Conservation (phyloP, 2,329 filamentous ascomycete species). For the Mariannaea elegans region DNA sequence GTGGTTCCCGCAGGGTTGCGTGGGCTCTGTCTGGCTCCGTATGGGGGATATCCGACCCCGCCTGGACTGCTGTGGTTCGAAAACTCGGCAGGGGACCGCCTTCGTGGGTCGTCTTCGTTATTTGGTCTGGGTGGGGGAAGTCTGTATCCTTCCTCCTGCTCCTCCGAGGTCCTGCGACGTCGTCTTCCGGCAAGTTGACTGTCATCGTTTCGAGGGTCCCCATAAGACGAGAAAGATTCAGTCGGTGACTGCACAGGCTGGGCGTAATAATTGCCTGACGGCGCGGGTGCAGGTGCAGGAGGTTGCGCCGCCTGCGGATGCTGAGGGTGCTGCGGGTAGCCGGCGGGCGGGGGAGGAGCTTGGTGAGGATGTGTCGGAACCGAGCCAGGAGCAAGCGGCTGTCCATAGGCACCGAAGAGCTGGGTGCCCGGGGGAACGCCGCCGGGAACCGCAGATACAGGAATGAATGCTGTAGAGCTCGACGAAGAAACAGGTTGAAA, state of each 20-base stretch:
- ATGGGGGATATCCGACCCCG: conserved; percentile 50
- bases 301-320: conserved; percentile 4
- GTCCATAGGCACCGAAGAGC: conserved; percentile 66
- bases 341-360: conserved; percentile 8
- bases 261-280: conserved; percentile 51
- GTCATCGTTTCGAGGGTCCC: conserved; percentile 46
- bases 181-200: conserved; percentile 44
- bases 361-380: conserved; percentile 35
- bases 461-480: conserved; percentile 66
- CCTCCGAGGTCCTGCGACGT: conserved; percentile 50
- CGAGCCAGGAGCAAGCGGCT: conserved; percentile 56
- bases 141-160: conserved; percentile 53
- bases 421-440: conserved; percentile 65
- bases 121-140: conserved; percentile 54
- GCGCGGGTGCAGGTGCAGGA: conserved; percentile 42
- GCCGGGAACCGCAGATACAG: conserved; percentile 66
- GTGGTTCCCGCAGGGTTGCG: conserved; percentile 46
- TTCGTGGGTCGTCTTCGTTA: conserved; percentile 59
- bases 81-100: conserved; percentile 61
- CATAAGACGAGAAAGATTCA: conserved; percentile 52
- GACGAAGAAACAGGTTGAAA: conserved; percentile 68
- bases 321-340: background rate
- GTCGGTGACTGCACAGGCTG: conserved; percentile 55
- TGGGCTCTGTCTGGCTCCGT: conserved; percentile 49
- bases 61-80: conserved; percentile 58